Evolutionary conservation across 1,284 basidiomycete species (phyloP), one percentile per base, ranked within the genome.

Genomic region (Ustilago bromivora): DNA sequence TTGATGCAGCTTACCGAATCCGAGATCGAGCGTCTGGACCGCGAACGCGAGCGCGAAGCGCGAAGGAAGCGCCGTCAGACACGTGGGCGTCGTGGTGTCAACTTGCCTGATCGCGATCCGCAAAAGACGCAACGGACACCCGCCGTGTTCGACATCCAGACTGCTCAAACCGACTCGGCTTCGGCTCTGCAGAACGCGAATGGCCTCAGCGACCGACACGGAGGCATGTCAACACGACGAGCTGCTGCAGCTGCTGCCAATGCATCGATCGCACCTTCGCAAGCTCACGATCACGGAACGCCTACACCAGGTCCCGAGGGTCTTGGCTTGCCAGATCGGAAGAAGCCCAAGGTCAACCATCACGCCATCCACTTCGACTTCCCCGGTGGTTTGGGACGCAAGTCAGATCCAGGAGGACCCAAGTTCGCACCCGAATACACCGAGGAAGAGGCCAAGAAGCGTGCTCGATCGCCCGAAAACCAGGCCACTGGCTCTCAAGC

Each of bases 41-140:
- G 93, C 85, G 96, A 98, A 79, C 90, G 95, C 61, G 96, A 98
- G 87, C 94, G 94, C 87, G 95, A 98, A 79, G 90, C 93, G 75
- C 91, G 95, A 51, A 90, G 94, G 72, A 94, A 96, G 87, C 88
- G 89, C 71, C 90, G 95, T 55, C 93, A 93, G 80, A 95, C 93
- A 0, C 91, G 96, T 69, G 95, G 94, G 13, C 90, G 95, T 60
- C 89, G 96, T 56, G 95, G 94, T n/a, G 89, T 97, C 72, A 91
- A 91, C 2, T 88, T 98, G 15, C 95, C 96, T 0, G 97, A 99
- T 84, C 92, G 96, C 61, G 96, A 99, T 77, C 93, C 94, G 3
- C 90, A 93, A 83, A 91, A 95, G 87, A 98, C 97, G 10, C 92
- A 93, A 86, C 91, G 97, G 41, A 84, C 84, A 34, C 79, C 83